These are phyloP conservation scores for Anthracocystis setariae DNA, from an alignment of 1,284 basidiomycete species.

Conservation along the genomic window DNA sequence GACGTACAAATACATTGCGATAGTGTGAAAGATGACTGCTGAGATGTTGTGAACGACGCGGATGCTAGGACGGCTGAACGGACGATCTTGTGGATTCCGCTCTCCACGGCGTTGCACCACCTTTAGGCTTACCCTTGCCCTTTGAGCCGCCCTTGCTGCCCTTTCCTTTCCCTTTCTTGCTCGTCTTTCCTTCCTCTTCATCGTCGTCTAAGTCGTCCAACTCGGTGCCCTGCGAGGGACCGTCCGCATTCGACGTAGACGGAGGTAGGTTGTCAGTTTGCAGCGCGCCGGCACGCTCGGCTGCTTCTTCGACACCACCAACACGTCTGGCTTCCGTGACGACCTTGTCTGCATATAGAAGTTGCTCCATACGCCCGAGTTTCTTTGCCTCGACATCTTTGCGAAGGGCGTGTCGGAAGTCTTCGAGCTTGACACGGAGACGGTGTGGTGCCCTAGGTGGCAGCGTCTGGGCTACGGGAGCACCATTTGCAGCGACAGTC, in stretches of 20 bases:
- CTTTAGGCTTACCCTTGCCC: constrained; percentile 27
- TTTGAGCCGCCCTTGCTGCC: constrained; percentile 23
- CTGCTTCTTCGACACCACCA: constrained; percentile 60
- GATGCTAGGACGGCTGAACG: constrained; percentile 20
- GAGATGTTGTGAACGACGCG: not conserved
- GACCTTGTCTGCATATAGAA: constrained; percentile 65
- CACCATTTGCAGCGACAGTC: constrained; percentile 8
- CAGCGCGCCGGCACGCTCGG: constrained; percentile 55
- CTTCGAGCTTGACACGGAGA: constrained; percentile 63
- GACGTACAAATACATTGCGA: constrained; percentile 33
- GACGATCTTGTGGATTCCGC: constrained; percentile 36
- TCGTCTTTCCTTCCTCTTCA: constrained; percentile 14
- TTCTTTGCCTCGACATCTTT: constrained; percentile 63
- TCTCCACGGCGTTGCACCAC: constrained; percentile 18
- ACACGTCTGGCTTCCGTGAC: constrained; percentile 62
- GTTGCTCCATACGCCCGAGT: constrained; percentile 62
- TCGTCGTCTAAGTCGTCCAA: constrained; percentile 30
- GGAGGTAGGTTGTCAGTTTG: constrained; percentile 37
- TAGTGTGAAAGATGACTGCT: not conserved
- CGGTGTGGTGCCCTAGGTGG: constrained; percentile 49
- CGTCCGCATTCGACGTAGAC: constrained; percentile 17
- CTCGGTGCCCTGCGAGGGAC: constrained; percentile 10
- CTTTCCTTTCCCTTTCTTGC: constrained; percentile 26
- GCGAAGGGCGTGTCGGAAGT: constrained; percentile 63
- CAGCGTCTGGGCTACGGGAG: constrained; percentile 17